phyloP scores from a whole-genome alignment of 2,329 filamentous ascomycete species.

The Fusarium nelsonii region DNA sequence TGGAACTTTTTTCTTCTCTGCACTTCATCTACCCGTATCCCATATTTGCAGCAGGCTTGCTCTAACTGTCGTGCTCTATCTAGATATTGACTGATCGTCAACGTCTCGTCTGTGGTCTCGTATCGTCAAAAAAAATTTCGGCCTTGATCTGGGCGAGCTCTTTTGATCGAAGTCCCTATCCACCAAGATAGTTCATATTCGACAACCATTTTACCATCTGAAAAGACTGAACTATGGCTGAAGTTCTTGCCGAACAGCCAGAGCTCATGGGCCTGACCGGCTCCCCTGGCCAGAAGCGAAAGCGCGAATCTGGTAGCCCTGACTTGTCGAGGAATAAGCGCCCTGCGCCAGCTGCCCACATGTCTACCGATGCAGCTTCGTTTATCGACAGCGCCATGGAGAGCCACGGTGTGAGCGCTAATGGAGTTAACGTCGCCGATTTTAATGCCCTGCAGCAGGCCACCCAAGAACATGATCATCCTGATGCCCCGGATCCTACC shows the following conservation, averaged over 20 bases:
- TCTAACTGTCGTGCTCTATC: conserved; percentile 43
- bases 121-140: conserved; percentile 32
- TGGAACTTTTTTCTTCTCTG: neutral
- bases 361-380: conserved; percentile 62
- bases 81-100: conserved; percentile 41
- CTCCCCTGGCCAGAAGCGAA: conserved; percentile 66
- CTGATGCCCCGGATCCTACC: conserved; percentile 62
- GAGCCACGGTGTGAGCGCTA: conserved; percentile 54
- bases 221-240: conserved; percentile 58
- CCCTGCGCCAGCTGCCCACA: conserved; percentile 59
- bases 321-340: conserved; percentile 65
- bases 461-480: conserved; percentile 59
- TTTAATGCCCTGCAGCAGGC: conserved; percentile 70
- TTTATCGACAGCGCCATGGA: conserved; percentile 69
- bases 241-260: conserved; percentile 61
- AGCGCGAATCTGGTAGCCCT: conserved; percentile 65
- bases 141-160: conserved; percentile 24
- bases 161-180: conserved; percentile 29
- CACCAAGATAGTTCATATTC: conserved; percentile 3
- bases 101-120: conserved; percentile 42
- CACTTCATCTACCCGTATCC: conserved; percentile 25
- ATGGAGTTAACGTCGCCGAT: conserved; percentile 64
- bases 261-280: conserved; percentile 59
- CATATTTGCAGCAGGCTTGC: conserved; percentile 13
- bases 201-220: conserved; percentile 1